Conservation (phyloP, 2,329 filamentous ascomycete genomes). For the Colletotrichum sp. region DNA sequence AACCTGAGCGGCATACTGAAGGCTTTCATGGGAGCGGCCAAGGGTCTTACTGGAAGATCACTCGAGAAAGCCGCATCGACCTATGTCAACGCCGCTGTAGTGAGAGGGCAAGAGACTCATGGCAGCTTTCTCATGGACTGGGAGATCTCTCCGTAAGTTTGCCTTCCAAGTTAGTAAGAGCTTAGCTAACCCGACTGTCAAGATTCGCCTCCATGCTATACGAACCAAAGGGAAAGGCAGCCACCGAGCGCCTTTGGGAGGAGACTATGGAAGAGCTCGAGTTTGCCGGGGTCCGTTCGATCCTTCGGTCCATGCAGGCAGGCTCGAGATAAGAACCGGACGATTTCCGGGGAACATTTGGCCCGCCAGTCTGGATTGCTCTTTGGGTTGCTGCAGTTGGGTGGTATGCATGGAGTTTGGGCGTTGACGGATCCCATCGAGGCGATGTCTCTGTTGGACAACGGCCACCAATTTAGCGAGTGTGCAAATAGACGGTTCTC, state of each 20-base stretch:
- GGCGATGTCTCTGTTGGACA: neutral
- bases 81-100: slow-evolving; percentile 48
- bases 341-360: neutral
- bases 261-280: slow-evolving; percentile 23
- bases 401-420: neutral
- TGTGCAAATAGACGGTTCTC: neutral
- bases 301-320: slow-evolving; percentile 1
- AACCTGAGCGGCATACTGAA: slow-evolving; percentile 19
- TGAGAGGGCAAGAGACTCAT: slow-evolving; percentile 52
- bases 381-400: neutral
- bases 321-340: neutral
- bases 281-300: slow-evolving; percentile 22
- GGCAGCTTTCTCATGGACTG: slow-evolving; percentile 53
- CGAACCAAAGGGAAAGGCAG: slow-evolving; percentile 7
- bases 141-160: slow-evolving; percentile 48
- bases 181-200: slow-evolving; percentile 28
- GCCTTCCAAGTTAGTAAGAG: neutral
- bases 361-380: neutral
- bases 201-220: slow-evolving; percentile 15
- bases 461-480: neutral
- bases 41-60: slow-evolving; percentile 29
- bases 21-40: slow-evolving; percentile 1
- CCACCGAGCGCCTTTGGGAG: slow-evolving; percentile 16
- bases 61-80: slow-evolving; percentile 44
- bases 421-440: neutral